Conservation (phyloP, 257 asterid species). For the Solanum clarkiae region DNA sequence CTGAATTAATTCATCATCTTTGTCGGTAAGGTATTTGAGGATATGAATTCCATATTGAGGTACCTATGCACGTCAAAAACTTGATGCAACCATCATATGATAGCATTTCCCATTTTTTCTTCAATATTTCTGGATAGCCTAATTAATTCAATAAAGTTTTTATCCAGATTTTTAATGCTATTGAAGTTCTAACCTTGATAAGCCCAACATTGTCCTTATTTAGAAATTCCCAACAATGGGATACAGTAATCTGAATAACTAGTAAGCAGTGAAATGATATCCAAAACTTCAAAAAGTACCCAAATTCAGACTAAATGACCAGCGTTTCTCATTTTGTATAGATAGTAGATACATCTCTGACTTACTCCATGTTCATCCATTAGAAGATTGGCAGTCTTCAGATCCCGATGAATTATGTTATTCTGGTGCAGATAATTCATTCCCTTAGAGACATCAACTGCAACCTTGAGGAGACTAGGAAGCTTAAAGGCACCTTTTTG, state of each 20-base stretch:
- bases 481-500: slow-evolving; percentile 26
- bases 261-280: neutral
- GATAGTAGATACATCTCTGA: neutral
- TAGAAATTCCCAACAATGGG: neutral
- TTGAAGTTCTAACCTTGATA: neutral
- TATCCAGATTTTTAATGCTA: neutral
- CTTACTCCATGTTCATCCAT: neutral
- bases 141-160: neutral
- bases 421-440: neutral
- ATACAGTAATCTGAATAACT: neutral
- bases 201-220: neutral
- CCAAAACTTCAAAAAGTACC: neutral
- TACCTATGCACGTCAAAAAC: neutral
- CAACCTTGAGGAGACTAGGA: neutral
- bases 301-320: neutral
- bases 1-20: neutral
- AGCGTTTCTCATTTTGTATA: neutral
- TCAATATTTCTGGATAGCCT: neutral
- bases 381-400: neutral
- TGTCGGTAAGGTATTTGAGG: neutral
- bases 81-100: neutral
- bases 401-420: neutral
- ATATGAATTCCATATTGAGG: neutral
- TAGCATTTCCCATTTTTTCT: neutral
- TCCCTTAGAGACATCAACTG: neutral